phyloP scores from a whole-genome alignment of 2,329 filamentous ascomycete species.

The Malbranchea zuffiana region DNA sequence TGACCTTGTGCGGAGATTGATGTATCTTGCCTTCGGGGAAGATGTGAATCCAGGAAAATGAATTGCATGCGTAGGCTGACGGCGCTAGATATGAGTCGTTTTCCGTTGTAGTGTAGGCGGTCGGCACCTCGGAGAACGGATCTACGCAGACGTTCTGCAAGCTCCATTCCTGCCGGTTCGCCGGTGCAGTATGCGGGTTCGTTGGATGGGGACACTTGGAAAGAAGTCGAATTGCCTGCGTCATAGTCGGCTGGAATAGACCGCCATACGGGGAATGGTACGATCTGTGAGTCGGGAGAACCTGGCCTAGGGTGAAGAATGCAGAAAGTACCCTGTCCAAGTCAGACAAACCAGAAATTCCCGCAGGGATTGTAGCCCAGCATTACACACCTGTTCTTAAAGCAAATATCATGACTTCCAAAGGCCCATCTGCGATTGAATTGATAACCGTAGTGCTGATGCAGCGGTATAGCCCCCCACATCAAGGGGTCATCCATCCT shows the following conservation, averaged over 20 bases:
- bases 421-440: slow-evolving; percentile 75
- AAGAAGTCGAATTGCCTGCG: slow-evolving; percentile 72
- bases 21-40: slow-evolving; percentile 94
- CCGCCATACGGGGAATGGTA: slow-evolving; percentile 71
- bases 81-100: slow-evolving; percentile 53
- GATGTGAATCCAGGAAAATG: slow-evolving; percentile 80
- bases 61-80: slow-evolving; percentile 57
- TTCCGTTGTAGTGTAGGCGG: slow-evolving; percentile 31
- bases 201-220: slow-evolving; percentile 53
- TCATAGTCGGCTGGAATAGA: slow-evolving; percentile 79
- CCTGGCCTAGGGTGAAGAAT: slow-evolving; percentile 85
- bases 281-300: slow-evolving; percentile 74
- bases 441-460: slow-evolving; percentile 57
- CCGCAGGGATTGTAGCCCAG: background rate
- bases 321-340: slow-evolving; percentile 49
- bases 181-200: slow-evolving; percentile 34
- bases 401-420: slow-evolving; percentile 92
- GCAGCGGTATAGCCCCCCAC: slow-evolving; percentile 76
- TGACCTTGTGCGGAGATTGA: slow-evolving; percentile 63
- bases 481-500: slow-evolving; percentile 90
- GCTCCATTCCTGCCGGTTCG: slow-evolving; percentile 30
- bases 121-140: slow-evolving; percentile 36
- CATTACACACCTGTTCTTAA: slow-evolving; percentile 60
- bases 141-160: slow-evolving; percentile 35
- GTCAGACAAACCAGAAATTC: background rate